These are phyloP conservation scores for Zymoseptoria pseudotritici DNA, from an alignment of 2,329 filamentous ascomycete species.

Conservation along the genomic window DNA sequence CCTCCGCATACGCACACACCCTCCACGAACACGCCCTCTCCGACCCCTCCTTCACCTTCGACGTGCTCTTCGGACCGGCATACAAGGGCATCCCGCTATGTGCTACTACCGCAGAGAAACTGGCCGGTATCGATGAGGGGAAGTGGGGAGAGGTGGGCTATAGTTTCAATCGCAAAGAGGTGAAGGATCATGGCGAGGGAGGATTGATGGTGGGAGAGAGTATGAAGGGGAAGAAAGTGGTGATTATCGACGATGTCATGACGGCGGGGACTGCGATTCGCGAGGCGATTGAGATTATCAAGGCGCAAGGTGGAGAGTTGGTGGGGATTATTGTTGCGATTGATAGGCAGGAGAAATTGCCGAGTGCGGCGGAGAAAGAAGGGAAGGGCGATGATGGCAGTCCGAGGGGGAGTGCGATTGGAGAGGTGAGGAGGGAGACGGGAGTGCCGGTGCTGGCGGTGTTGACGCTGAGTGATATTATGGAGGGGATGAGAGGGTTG, in stretches of 20 bases:
- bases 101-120: slow-evolving; percentile 65
- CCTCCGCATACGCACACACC: slow-evolving; percentile 68
- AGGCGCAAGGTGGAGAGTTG: slow-evolving; percentile 73
- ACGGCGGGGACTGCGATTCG: slow-evolving; percentile 91
- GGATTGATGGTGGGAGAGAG: slow-evolving; percentile 85
- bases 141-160: slow-evolving; percentile 68
- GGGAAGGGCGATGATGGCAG: slow-evolving; percentile 54
- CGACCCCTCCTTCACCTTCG: slow-evolving; percentile 52
- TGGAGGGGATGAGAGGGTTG: slow-evolving; percentile 37
- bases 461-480: slow-evolving; percentile 73
- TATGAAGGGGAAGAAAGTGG: slow-evolving; percentile 73
- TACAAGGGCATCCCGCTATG: slow-evolving; percentile 97
- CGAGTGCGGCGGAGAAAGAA: slow-evolving; percentile 39
- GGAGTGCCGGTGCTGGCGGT: slow-evolving; percentile 78
- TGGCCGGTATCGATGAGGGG: slow-evolving; percentile 59
- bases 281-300: slow-evolving; percentile 85
- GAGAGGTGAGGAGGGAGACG: slow-evolving; percentile 75
- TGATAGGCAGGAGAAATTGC: slow-evolving; percentile 78
- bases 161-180: slow-evolving; percentile 92
- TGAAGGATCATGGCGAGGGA: slow-evolving; percentile 91
- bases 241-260: slow-evolving; percentile 95
- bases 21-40: slow-evolving; percentile 40
- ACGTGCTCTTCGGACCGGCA: slow-evolving; percentile 86
- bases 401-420: slow-evolving; percentile 72
- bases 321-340: slow-evolving; percentile 83